Base-by-base conservation (phyloP, 2,329 filamentous ascomycete genomes). In the Diaporthe vexans region DNA sequence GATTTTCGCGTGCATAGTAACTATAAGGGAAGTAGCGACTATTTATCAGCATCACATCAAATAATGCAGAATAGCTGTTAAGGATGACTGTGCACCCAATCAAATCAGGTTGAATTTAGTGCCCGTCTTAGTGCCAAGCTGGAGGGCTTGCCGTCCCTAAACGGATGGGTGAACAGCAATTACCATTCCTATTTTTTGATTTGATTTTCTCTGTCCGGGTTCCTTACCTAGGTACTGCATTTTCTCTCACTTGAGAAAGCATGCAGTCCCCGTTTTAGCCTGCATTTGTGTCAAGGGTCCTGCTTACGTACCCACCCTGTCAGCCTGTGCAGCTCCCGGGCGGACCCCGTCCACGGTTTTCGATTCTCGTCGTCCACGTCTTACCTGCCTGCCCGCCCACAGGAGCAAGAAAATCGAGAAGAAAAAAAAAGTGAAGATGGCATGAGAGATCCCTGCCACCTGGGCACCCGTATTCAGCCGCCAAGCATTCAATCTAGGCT, bases 401-500 rank as follows among this genome's bases (percentile, higher is more conserved):
- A 1, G 1, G 10, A 13, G 8, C 1, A 37, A 13, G 11, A 37
- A 37, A 37, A 37, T 1, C 37, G 37, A 37, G 37, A 37, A 37
- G 37, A 37, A 37, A 43, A 43, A 43, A 43, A 43, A 43, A 11
- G 11, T 40, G 37, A 40, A 40, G 40, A 17, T 3, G 15, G 15
- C 40, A 19, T 17, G 13, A 43, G 19, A 13, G 40, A 43, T 43
- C 37, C 59, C 59, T 65, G 59, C 59, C 29, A 24, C 59, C 59
- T 65, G 59, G 40, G 5, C 59, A 48, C 59, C 63, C 63, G 63
- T 67, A 67, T 67, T 67, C 63, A 51, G 10, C 35, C 46, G 63
- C 63, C 63, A 67, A 67, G 63, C 29, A 67, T 7, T 63, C 37
- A 37, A 52, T 67, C 46, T 52, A n/a, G 29, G 46, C 46, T 67